phyloP scores from a whole-genome alignment of 257 asterid species.

The Salvia hispanica region DNA sequence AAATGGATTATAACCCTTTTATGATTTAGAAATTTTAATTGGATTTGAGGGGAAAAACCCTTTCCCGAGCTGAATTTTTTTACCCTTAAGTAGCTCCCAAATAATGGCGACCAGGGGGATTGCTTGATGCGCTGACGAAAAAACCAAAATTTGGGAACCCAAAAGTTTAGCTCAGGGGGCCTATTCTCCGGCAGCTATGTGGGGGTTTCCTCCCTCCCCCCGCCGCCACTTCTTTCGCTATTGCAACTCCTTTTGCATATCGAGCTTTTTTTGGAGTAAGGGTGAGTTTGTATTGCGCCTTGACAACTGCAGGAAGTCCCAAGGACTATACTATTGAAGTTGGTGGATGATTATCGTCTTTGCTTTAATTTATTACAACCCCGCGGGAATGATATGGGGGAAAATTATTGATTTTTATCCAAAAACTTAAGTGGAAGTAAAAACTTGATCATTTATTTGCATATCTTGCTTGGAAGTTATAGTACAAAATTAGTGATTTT shows the following conservation, averaged over 20 bases:
- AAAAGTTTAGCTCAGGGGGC: constrained; percentile 49
- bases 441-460: background rate
- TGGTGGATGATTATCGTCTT: no score
- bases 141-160: constrained; percentile 48
- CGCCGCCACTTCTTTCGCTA: constrained; percentile 48
- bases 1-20: no score
- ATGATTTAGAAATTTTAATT: background rate
- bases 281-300: background rate
- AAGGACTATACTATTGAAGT: background rate
- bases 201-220: constrained; percentile 48
- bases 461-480: background rate
- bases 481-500: constrained; percentile 17
- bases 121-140: constrained; percentile 62
- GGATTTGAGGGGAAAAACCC: constrained; percentile 17
- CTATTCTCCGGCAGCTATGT: constrained; percentile 46
- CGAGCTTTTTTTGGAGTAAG: constrained; percentile 59
- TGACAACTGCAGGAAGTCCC: background rate
- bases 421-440: no score
- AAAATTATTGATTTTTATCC: no score
- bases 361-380: no score
- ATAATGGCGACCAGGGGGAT: constrained; percentile 62
- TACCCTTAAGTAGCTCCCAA: background rate
- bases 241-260: constrained; percentile 60
- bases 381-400: no score
- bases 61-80: constrained; percentile 22